phyloP scores from a whole-genome alignment of 768 basidiomycete genomes.

The Podaxis sp. region DNA sequence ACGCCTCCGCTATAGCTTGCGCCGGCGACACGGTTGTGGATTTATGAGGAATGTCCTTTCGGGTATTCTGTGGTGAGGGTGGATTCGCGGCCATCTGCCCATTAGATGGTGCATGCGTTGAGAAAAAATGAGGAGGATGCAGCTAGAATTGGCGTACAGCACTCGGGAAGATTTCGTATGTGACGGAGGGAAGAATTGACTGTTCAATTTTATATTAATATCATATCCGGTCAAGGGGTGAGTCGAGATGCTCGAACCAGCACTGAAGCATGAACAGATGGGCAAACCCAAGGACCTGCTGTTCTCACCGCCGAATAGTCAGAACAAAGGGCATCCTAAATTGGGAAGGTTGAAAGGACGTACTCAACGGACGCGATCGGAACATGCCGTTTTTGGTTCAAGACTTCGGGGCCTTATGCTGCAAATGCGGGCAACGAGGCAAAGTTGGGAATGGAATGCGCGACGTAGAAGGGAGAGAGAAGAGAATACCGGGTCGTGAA shows the following conservation, averaged over 20 bases:
- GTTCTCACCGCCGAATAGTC: slow-evolving; percentile 32
- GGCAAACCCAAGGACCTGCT: slow-evolving; percentile 29
- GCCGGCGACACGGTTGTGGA: slow-evolving; percentile 42
- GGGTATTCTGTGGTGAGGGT: slow-evolving; percentile 30
- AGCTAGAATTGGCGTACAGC: slow-evolving; percentile 33
- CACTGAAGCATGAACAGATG: slow-evolving; percentile 32
- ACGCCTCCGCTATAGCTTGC: slow-evolving; percentile 64
- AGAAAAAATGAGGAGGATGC: slow-evolving; percentile 25
- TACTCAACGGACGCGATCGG: slow-evolving; percentile 31
- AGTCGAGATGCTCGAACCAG: slow-evolving; percentile 31
- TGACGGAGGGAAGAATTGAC: slow-evolving; percentile 28
- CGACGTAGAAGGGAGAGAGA: slow-evolving; percentile 10
- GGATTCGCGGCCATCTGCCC: slow-evolving; percentile 42
- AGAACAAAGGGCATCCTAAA: slow-evolving; percentile 47
- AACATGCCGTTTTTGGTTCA: slow-evolving; percentile 40
- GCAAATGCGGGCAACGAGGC: slow-evolving; percentile 24
- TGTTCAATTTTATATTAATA: slow-evolving; percentile 42
- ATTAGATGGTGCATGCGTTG: slow-evolving; percentile 24
- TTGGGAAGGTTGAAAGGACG: slow-evolving; percentile 47
- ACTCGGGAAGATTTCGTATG: slow-evolving; percentile 28
- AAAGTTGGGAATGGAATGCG: slow-evolving; percentile 13
- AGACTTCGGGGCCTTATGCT: slow-evolving; percentile 19
- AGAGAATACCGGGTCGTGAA: slow-evolving; percentile 14
- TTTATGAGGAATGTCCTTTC: slow-evolving; percentile 26
- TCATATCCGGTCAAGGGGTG: slow-evolving; percentile 32